Evolutionary conservation across 2,329 filamentous ascomycete species (phyloP).

Genomic region (Colletotrichum lindemuthianum): DNA sequence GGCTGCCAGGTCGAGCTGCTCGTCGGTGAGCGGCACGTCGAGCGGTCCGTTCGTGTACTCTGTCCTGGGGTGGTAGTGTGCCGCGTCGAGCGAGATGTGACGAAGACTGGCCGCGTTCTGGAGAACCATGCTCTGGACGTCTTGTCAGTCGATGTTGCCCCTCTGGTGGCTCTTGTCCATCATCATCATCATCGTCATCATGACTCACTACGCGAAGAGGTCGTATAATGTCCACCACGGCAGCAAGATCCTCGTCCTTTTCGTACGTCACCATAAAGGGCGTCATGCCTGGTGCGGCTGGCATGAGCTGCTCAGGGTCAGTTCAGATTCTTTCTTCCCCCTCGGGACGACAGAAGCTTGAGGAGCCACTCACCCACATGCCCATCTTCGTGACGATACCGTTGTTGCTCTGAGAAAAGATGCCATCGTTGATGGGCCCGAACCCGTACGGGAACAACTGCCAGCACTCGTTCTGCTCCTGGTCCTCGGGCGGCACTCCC

Average conservation of each 20-base stretch:
- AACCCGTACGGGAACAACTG: constrained; percentile 52
- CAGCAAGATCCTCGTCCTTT: constrained; percentile 46
- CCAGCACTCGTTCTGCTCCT: constrained; percentile 44
- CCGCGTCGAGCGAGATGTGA: constrained; percentile 54
- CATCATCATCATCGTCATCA: too few relatives aligned
- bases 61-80: constrained; percentile 46
- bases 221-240: constrained; percentile 49
- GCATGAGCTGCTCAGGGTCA: constrained; percentile 42
- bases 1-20: constrained; percentile 51
- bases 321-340: background rate
- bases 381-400: constrained; percentile 67
- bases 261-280: constrained; percentile 53
- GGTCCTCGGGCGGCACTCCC: constrained; percentile 43
- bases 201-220: constrained; percentile 40
- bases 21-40: constrained; percentile 46
- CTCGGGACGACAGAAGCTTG: too few relatives aligned
- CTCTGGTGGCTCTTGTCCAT: background rate
- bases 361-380: constrained; percentile 45
- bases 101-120: constrained; percentile 58
- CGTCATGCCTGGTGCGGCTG: constrained; percentile 47
- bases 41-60: constrained; percentile 37
- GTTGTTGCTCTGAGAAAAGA: constrained; percentile 63
- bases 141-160: background rate
- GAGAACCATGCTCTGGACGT: constrained; percentile 43
- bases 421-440: constrained; percentile 52